Conservation (phyloP, 768 basidiomycete species). For the Trametes elegans region DNA sequence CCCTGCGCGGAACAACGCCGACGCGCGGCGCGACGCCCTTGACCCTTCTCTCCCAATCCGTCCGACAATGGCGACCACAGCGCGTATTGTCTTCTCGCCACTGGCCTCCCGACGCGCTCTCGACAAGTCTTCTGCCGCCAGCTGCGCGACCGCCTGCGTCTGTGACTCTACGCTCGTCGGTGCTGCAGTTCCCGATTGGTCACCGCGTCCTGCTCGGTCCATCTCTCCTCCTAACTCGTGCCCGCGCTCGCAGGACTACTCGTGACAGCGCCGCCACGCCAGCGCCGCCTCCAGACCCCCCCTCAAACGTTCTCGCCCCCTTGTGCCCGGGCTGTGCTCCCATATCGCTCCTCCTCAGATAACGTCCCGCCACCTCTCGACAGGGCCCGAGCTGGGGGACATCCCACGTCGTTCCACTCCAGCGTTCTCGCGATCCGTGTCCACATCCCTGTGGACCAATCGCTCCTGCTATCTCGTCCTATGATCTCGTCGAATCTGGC, state of each 20-base stretch:
- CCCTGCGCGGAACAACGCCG: constrained; percentile 8
- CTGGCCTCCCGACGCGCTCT: background rate
- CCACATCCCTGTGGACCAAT: background rate
- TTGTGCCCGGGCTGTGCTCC: background rate
- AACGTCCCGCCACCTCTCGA: background rate
- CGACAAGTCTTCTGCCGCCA: background rate
- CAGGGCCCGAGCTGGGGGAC: too few species aligned
- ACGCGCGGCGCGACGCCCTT: too few species aligned
- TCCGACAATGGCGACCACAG: background rate
- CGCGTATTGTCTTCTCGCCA: background rate
- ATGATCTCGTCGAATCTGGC: too few species aligned
- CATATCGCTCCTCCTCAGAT: too few species aligned
- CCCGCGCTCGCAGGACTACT: background rate
- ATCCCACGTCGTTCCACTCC: background rate
- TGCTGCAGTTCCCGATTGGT: background rate
- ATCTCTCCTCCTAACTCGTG: background rate
- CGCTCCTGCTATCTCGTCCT: too few species aligned
- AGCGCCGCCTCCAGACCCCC: background rate
- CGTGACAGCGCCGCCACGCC: background rate
- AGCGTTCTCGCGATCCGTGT: background rate
- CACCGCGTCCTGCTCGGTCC: background rate
- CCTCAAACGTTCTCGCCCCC: background rate
- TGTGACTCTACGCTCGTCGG: too few species aligned
- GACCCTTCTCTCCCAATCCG: background rate
- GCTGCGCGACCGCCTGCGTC: background rate